Base-by-base conservation (phyloP, 768 basidiomycete genomes). In the Clitopilus hobsonii region DNA sequence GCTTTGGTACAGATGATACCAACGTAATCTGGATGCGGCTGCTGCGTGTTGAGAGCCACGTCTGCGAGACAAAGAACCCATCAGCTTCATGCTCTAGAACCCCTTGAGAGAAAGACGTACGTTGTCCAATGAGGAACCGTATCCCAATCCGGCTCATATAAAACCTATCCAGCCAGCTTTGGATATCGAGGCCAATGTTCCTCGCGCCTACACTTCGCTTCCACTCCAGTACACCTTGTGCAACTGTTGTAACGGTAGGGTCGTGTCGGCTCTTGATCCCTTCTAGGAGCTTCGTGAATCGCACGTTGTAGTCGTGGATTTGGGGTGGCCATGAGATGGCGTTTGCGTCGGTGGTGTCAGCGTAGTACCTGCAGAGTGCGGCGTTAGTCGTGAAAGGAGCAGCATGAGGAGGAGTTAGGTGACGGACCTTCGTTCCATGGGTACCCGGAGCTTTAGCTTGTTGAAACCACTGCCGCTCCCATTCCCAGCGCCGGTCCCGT, bases 1-100 rank as follows among this genome's bases (percentile, higher is more conserved):
- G 94, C 88, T 65, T 90, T 80, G 1, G 92, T 98, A 70, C 94
- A 97, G 65, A 98, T 98, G 65, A 99, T 98, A 7, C 97, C 96
- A 24, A 99, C 97, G 65, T 94, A 96, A 67, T 94, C 88, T 49
- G 80, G 76, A 65, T 98, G 94, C 0, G 94, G 82, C 58, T 92
- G 86, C 38, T 95, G 84, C 0, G 87, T 94, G 69, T 98, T 98
- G 36, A 99, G 75, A 1, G 96, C 95, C 55, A 99, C 89, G 64
- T 99, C 94, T 95, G 59, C 1, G 26, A 16, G 25, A 57, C 23
- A 5, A 50, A 57, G 24, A 26, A 47, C 24, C 29, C 8, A 30
- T 52, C 1, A 56, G 54, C 38, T 54, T n/a, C 49, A 58, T 20
- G 52, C 29, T 27, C 29, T 11, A 47, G 26, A n/a, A 26, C 27